Evolutionary conservation across 164 flowering plant species (phyloP).

Genomic region (Malania oleifera): DNA sequence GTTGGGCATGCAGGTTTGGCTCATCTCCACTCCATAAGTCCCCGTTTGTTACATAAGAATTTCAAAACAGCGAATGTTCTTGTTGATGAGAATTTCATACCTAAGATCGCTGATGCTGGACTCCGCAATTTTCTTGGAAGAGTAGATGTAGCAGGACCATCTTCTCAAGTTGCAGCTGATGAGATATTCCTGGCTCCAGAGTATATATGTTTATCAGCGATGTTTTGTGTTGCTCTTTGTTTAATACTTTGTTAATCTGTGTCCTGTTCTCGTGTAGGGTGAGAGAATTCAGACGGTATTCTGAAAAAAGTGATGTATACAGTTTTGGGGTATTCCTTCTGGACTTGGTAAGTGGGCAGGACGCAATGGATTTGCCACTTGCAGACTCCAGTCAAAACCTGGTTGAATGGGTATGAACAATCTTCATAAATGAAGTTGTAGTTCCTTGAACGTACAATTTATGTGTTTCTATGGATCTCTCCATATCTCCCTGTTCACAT

Average conservation of each 20-base stretch:
- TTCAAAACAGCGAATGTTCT: constrained; percentile 89
- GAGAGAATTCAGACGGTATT: constrained; percentile 66
- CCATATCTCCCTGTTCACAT: too few relatives aligned
- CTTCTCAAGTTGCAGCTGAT: constrained; percentile 54
- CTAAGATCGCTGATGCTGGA: constrained; percentile 96
- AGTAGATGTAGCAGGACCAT: constrained; percentile 63
- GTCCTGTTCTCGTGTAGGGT: constrained; percentile 41
- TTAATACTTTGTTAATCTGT: constrained; percentile 2
- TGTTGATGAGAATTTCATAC: constrained; percentile 80
- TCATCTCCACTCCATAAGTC: constrained; percentile 73
- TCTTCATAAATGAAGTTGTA: not conserved
- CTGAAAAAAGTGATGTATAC: constrained; percentile 82
- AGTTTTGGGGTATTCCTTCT: constrained; percentile 88
- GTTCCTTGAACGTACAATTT: too few relatives aligned
- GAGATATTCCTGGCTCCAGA: constrained; percentile 81
- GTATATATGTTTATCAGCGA: constrained; percentile 31
- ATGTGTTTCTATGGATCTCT: too few relatives aligned
- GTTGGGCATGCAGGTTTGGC: constrained; percentile 57
- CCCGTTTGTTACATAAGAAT: constrained; percentile 77
- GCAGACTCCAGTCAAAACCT: constrained; percentile 43
- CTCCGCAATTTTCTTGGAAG: constrained; percentile 61
- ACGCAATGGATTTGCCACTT: constrained; percentile 42
- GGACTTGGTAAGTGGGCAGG: constrained; percentile 74
- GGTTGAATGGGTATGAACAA: constrained; percentile 61
- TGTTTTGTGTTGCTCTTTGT: not conserved